Evolutionary conservation across 805 yeast species (phyloP).

Genomic region (Schwanniomyces sp.): DNA sequence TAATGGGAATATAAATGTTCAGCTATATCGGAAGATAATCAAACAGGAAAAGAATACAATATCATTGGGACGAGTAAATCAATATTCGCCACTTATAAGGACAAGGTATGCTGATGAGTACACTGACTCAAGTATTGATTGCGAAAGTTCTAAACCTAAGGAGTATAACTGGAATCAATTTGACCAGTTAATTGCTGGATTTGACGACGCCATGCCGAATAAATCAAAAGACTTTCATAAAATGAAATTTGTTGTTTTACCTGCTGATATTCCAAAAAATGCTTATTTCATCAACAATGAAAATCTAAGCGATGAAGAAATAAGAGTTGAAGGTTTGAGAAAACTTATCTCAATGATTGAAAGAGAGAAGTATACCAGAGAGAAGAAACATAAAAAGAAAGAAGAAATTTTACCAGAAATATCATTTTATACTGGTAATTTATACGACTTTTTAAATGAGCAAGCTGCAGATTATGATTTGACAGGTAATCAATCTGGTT

Average conservation of each 20-base stretch:
- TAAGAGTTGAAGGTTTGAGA: constrained; percentile 87
- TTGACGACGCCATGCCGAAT: constrained; percentile 67
- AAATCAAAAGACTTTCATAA: constrained; percentile 56
- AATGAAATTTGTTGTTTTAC: constrained; percentile 82
- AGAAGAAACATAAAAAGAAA: constrained; percentile 28
- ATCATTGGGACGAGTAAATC: constrained; percentile 8
- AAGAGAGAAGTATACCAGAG: constrained; percentile 46
- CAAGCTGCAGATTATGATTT: constrained; percentile 44
- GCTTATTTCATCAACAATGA: constrained; percentile 54
- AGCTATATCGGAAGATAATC: constrained; percentile 50
- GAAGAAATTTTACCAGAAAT: constrained; percentile 69
- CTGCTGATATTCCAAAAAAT: constrained; percentile 66
- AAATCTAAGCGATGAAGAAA: constrained; percentile 74
- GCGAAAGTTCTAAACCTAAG: constrained; percentile 51
- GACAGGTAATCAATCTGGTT: constrained; percentile 35
- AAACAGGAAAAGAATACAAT: constrained; percentile 6
- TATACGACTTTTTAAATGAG: constrained; percentile 60
- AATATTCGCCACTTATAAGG: constrained; percentile 50
- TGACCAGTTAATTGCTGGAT: constrained; percentile 91
- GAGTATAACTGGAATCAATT: constrained; percentile 84
- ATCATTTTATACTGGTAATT: constrained; percentile 82
- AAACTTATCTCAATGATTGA: constrained; percentile 63
- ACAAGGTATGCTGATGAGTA: constrained; percentile 77
- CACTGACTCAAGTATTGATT: constrained; percentile 55
- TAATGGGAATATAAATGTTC: constrained; percentile 74